phyloP scores from a whole-genome alignment of 768 basidiomycete species.

The Rhizopogon roseolus region DNA sequence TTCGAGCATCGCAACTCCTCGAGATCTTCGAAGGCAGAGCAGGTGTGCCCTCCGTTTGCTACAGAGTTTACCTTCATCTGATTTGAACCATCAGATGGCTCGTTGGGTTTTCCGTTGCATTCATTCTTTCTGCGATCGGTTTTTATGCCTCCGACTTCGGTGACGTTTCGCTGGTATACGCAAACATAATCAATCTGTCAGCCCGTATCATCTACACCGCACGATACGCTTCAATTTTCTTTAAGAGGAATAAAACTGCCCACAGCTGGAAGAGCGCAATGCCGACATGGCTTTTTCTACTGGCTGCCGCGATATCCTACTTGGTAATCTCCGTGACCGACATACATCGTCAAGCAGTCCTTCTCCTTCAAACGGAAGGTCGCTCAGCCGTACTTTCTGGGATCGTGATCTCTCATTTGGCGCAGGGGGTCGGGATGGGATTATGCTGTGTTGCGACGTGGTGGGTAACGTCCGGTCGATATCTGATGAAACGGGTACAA shows the following conservation, averaged over 20 bases:
- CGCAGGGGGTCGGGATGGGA: conserved; percentile 20
- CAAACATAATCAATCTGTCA: conserved; percentile 65
- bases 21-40: conserved; percentile 67
- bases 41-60: conserved; percentile 27
- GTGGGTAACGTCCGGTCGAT: conserved; percentile 24
- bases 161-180: conserved; percentile 70
- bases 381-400: conserved; percentile 16
- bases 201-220: conserved; percentile 60
- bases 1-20: conserved; percentile 65
- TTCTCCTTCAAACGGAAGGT: conserved; percentile 11
- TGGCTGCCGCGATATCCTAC: conserved; percentile 18
- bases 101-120: conserved; percentile 67
- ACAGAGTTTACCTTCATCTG: background rate
- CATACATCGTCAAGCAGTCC: conserved; percentile 9
- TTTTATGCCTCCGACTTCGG: conserved; percentile 47
- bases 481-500: background rate
- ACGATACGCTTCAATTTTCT: conserved; percentile 46
- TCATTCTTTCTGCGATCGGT: conserved; percentile 49
- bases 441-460: conserved; percentile 21
- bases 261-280: conserved; percentile 9
- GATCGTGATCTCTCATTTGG: conserved; percentile 19
- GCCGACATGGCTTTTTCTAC: conserved; percentile 24
- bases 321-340: conserved; percentile 15
- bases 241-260: conserved; percentile 21
- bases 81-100: conserved; percentile 52